Base-by-base conservation (phyloP, 805 yeast species). In the Nakazawaea holstii region DNA sequence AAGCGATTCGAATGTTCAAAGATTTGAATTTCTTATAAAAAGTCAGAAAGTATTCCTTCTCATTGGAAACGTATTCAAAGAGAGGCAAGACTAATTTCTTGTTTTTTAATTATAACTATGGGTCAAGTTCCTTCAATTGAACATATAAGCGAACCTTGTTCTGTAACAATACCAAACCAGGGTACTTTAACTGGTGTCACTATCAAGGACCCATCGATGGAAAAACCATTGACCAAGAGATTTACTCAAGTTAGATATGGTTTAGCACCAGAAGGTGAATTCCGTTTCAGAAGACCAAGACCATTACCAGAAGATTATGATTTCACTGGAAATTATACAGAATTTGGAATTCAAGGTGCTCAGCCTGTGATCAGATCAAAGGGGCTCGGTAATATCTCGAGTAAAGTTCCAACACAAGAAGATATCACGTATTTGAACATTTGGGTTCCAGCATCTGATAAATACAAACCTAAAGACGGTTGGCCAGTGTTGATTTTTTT, bases 401-500 rank as follows among this genome's bases (percentile, higher is more conserved):
- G 26, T 5, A 37, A 20, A 28, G 43, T 42, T 7, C 43, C 46
- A 32, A 47, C 49, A 8, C 49, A 47, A 33, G 74, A 70, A 48
- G 63, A 66, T 47, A 65, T 69, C 48, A 60, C 59, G 33, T 64
- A 62, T 50, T 47, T 60, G 37, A 71, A 70, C 54, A 66, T 70
- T 44, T 71, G 70, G 66, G 56, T 66, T 9, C 76, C 76, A 10
- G 54, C 61, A 2, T 29, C 42, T 3, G 46, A 46, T n/a, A 39
- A 48, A 24, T 8, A 43, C 11, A 43, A 40, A 13, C 45, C 48
- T 11, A 14, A 15, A 31, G 43, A 40, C 13, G 45, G 41, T 10
- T 45, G 73, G 74, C 74, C 75, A 3, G 74, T 70, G 24, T 46
- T 61, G 42, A 49, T 66, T 35, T 69, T 64, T 54, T 56, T 70